Conservation (phyloP, 257 asterid species). For the Nicotiana knightiana region DNA sequence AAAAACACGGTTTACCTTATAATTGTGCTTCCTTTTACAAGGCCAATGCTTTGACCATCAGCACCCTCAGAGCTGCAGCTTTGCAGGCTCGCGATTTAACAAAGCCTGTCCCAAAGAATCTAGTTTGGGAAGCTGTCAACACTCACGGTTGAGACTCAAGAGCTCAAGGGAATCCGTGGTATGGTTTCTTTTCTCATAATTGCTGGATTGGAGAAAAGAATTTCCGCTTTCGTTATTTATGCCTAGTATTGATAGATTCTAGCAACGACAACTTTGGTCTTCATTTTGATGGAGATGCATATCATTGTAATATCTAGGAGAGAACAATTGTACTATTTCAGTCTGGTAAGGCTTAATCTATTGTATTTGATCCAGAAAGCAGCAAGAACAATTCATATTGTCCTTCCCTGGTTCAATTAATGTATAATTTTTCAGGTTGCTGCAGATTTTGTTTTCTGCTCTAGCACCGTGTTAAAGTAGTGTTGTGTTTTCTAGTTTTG, state of each 20-base stretch:
- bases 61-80: slow-evolving; percentile 55
- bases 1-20: slow-evolving; percentile 70
- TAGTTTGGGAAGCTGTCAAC: slow-evolving; percentile 89
- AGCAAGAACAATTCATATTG: background rate
- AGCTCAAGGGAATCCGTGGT: background rate
- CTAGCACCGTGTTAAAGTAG: background rate
- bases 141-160: slow-evolving; percentile 53
- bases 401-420: background rate
- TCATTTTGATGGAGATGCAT: slow-evolving; percentile 1
- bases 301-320: background rate
- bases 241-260: background rate
- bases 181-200: background rate
- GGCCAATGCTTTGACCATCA: slow-evolving; percentile 58
- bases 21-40: slow-evolving; percentile 52
- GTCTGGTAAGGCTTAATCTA: background rate
- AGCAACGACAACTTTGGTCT: background rate
- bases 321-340: background rate
- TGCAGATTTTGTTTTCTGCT: background rate
- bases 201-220: background rate
- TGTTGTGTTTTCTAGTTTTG: background rate
- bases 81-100: slow-evolving; percentile 72
- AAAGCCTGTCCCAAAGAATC: slow-evolving; percentile 56
- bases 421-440: background rate
- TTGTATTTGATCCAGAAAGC: slow-evolving; percentile 1
- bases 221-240: background rate